Evolutionary conservation across 441 rosid species (phyloP), one percentile per base, ranked within the genome.

Genomic region (Caryocar brasiliense): DNA sequence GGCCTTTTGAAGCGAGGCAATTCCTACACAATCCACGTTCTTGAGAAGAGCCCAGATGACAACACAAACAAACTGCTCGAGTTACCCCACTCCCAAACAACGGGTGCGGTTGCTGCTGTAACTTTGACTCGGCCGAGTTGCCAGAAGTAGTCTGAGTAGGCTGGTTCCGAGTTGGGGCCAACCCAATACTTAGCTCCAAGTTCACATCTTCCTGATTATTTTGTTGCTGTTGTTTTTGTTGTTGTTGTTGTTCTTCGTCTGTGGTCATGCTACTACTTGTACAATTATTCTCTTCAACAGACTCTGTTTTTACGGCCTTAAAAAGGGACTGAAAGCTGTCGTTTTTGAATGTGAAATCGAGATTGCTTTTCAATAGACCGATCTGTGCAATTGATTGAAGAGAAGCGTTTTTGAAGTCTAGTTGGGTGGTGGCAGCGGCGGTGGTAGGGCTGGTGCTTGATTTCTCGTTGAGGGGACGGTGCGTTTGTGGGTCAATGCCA

Each of bases 11-110:
- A 28, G 21, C 46, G 45, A 38, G 53, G 25, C 65, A 61, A 38
- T 45, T 46, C 44, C 65, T 71, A 67, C 89, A 86, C 40, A 73
- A 42, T 58, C 70, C 81, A 24, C 64, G 24, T 27, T 64, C 56
- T 21, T 51, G 53, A 45, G 28, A 62, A 53, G 40, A 53, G 1
- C 81, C 82, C 54, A 77, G 40, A 27, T 74, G 80, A 56, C 72
- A 80, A 40, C 83, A 78, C 58, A 71, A 62, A 59, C 89, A 83
- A 57, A 70, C 76, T 3, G 54, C 30, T 22, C 62, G 45, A n/a
- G 61, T 45, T 38, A 60, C 64, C 50, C 11, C n/a, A 7, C 19
- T 33, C 0, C 33, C 50, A 24, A 22, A 32, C 23, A 47, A 30
- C 20, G 11, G 55, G 12, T 13, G 17, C 10, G 35, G 57, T 15